These are phyloP conservation scores for Dothiorella sarmentorum DNA, from an alignment of 2,329 filamentous ascomycete species.

Conservation along the genomic window DNA sequence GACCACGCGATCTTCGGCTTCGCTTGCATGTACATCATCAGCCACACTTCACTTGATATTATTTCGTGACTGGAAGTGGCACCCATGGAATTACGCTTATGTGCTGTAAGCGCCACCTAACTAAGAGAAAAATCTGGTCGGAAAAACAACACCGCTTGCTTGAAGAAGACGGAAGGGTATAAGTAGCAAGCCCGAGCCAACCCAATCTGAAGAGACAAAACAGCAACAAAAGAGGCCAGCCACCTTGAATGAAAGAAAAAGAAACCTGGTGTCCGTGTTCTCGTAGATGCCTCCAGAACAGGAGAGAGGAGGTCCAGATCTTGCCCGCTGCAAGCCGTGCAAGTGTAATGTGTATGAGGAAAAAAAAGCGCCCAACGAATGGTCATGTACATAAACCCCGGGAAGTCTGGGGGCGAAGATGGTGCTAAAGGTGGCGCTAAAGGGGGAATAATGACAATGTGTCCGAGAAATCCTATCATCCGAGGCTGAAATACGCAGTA, in stretches of 20 bases:
- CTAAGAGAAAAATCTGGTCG: neutral
- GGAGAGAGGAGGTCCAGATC: neutral
- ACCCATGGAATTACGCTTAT: constrained; percentile 5
- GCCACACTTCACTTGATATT: too few species aligned
- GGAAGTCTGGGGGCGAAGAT: neutral
- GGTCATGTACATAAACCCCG: constrained; percentile 1
- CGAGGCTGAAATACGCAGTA: neutral
- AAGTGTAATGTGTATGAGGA: neutral
- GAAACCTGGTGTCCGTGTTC: constrained; percentile 3
- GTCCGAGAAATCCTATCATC: neutral
- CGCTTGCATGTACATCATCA: too few species aligned
- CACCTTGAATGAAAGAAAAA: neutral
- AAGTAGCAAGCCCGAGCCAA: constrained; percentile 12
- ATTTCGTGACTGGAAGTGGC: neutral
- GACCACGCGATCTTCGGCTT: too few species aligned
- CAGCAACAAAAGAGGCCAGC: neutral
- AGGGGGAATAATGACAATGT: neutral
- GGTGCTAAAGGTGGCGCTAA: neutral
- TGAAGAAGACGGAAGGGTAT: constrained; percentile 15
- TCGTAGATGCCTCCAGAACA: neutral
- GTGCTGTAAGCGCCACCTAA: neutral
- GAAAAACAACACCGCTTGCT: constrained; percentile 9
- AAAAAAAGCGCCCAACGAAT: neutral
- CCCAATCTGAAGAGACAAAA: constrained; percentile 1
- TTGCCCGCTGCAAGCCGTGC: neutral